Conservation (phyloP, 805 yeast genomes). For the Pichia eremophila region DNA sequence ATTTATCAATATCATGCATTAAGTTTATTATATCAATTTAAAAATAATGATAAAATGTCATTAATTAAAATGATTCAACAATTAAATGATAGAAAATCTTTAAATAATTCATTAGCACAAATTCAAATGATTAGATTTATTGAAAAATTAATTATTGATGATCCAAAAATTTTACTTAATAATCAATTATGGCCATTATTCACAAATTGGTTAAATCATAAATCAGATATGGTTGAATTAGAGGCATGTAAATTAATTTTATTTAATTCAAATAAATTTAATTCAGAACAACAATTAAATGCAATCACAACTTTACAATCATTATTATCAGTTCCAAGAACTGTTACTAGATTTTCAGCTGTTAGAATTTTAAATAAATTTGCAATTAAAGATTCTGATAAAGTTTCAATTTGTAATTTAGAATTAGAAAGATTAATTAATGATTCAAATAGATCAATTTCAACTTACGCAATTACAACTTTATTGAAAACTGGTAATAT, state of each 20-base stretch:
- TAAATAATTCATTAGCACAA: conserved; percentile 76
- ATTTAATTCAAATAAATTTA: conserved; percentile 38
- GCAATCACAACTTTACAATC: conserved; percentile 70
- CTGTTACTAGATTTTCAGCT: conserved; percentile 86
- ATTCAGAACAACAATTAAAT: conserved; percentile 54
- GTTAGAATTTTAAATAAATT: conserved; percentile 80
- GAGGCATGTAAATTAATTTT: conserved; percentile 81
- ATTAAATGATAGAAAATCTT: conserved; percentile 44
- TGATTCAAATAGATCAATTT: conserved; percentile 83
- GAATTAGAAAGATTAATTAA: conserved; percentile 83
- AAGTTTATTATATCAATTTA: conserved; percentile 78
- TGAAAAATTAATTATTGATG: conserved; percentile 63
- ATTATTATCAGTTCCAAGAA: conserved; percentile 78
- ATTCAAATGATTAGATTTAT: conserved; percentile 80
- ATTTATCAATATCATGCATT: conserved; percentile 94
- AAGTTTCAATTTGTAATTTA: conserved; percentile 65
- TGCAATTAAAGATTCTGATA: conserved; percentile 74
- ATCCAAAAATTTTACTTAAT: conserved; percentile 48
- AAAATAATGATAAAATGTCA: conserved; percentile 91
- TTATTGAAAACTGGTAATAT: conserved; percentile 90
- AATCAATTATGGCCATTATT: conserved; percentile 55
- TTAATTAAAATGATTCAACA: conserved; percentile 82
- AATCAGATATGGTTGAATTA: conserved; percentile 80
- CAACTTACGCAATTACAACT: conserved; percentile 95
- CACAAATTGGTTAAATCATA: conserved; percentile 63